A percentile compares a stretch with the other conserved stretches of the same genome.
Evolutionary conservation across 352 stramenopile species (phyloP).

Genomic region (Phytophthora cryptogea): DNA sequence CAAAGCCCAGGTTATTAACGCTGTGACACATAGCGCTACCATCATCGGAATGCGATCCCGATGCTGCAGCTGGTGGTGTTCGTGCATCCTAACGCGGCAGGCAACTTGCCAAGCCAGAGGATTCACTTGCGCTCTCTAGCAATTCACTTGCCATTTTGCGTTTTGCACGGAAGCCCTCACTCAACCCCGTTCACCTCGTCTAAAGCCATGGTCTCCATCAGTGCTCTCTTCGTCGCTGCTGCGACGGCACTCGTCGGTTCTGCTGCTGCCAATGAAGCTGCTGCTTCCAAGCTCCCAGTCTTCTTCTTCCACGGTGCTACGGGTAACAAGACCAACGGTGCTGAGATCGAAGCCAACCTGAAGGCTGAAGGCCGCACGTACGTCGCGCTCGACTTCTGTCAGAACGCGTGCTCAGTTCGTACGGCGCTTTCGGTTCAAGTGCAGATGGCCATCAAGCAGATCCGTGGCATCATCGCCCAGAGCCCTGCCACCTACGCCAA

Average conservation of each 20-base stretch:
- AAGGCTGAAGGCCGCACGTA: slow-evolving; percentile 44
- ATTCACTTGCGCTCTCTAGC: slow-evolving; percentile 11
- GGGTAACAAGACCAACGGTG: slow-evolving; percentile 37
- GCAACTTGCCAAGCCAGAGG: slow-evolving; percentile 10
- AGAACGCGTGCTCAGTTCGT: slow-evolving; percentile 40
- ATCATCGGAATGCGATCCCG: slow-evolving; percentile 7
- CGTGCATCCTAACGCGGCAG: no score
- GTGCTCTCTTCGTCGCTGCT: slow-evolving; percentile 20
- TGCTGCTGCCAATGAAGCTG: slow-evolving; percentile 22
- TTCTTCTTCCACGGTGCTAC: slow-evolving; percentile 63
- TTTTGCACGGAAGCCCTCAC: slow-evolving; percentile 24
- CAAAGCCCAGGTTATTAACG: neutral
- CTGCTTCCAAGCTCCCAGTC: slow-evolving; percentile 37
- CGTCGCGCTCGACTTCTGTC: slow-evolving; percentile 52
- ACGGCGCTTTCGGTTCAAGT: slow-evolving; percentile 48
- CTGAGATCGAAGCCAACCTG: slow-evolving; percentile 45
- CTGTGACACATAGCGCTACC: slow-evolving; percentile 16
- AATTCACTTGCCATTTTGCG: slow-evolving; percentile 19
- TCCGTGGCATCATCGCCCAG: slow-evolving; percentile 43
- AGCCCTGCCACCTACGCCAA: slow-evolving; percentile 37
- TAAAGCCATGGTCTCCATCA: slow-evolving; percentile 28
- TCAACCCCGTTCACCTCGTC: slow-evolving; percentile 4
- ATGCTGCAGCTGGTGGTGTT: slow-evolving; percentile 14
- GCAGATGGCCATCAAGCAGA: slow-evolving; percentile 51
- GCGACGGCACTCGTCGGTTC: slow-evolving; percentile 18